Conservation (phyloP, 1,284 basidiomycete species). For the Phaffia rhodozyma region DNA sequence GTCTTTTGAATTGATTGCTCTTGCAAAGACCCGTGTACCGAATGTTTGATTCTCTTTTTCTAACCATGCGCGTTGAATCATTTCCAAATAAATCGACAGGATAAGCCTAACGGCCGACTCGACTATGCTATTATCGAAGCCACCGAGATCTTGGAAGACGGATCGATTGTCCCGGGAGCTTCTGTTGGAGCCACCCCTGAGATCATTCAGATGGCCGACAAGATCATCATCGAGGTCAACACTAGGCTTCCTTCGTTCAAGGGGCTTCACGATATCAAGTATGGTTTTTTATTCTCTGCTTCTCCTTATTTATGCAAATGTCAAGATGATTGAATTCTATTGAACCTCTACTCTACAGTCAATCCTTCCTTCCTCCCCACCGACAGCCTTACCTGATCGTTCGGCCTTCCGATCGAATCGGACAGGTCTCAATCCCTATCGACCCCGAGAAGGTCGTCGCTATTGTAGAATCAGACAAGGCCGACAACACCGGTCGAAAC, state of each 20-base stretch:
- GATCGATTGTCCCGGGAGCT: constrained; percentile 42
- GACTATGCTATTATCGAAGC: constrained; percentile 47
- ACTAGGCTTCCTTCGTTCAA: constrained; percentile 40
- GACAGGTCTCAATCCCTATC: constrained; percentile 39
- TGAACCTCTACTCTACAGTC: constrained; percentile 14
- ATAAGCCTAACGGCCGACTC: constrained; percentile 34
- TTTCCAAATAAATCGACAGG: neutral
- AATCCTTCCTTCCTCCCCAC: constrained; percentile 39
- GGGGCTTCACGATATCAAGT: constrained; percentile 43
- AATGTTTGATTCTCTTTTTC: neutral
- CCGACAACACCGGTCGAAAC: constrained; percentile 44
- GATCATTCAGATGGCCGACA: constrained; percentile 42
- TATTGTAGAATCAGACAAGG: constrained; percentile 38
- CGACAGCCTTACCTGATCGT: constrained; percentile 44
- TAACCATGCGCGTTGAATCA: too few relatives aligned
- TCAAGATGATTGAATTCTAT: neutral
- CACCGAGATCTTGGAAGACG: constrained; percentile 44
- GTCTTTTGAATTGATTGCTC: neutral
- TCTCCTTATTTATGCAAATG: neutral
- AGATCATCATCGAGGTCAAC: constrained; percentile 46
- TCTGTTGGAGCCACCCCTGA: constrained; percentile 46
- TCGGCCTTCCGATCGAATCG: constrained; percentile 42
- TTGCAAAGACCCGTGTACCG: constrained; percentile 27
- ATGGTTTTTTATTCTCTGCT: neutral
- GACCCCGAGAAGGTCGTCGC: constrained; percentile 45